Evolutionary conservation across 164 flowering plant species (phyloP).

Genomic region (Piper betle): DNA sequence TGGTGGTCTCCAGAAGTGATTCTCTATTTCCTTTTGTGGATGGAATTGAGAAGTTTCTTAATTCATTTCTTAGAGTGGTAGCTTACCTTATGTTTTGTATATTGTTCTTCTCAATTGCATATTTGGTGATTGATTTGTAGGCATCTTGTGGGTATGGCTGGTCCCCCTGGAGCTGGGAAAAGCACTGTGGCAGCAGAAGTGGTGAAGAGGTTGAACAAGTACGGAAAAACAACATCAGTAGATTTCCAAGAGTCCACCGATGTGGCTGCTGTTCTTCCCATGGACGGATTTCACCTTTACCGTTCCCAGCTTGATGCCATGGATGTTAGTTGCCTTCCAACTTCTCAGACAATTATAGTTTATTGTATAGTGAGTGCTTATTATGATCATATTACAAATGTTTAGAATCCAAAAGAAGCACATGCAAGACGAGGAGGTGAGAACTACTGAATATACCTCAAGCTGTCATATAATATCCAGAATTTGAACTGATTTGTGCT

Average conservation of each 20-base stretch:
- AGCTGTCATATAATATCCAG: background rate
- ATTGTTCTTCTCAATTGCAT: background rate
- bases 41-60: background rate
- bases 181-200: constrained; percentile 75
- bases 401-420: constrained; percentile 84
- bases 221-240: constrained; percentile 40
- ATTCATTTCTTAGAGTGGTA: background rate
- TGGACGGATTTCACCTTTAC: constrained; percentile 98
- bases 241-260: constrained; percentile 37
- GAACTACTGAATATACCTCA: constrained; percentile 11
- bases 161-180: constrained; percentile 98
- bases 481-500: constrained; percentile 7
- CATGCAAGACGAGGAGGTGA: constrained; percentile 99
- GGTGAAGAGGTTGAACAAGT: constrained; percentile 45
- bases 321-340: constrained; percentile 42
- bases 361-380: background rate
- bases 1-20: background rate
- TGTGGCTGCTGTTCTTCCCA: constrained; percentile 71
- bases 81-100: background rate
- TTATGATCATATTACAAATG: constrained; percentile 1
- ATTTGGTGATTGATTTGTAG: constrained; percentile 19
- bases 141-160: constrained; percentile 77
- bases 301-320: constrained; percentile 77
- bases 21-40: background rate
- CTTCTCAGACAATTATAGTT: background rate